A percentile compares a stretch with the other conserved stretches of the same genome.
phyloP scores from a whole-genome alignment of 2,329 filamentous ascomycete species.

The Acrocalymma vagum region DNA sequence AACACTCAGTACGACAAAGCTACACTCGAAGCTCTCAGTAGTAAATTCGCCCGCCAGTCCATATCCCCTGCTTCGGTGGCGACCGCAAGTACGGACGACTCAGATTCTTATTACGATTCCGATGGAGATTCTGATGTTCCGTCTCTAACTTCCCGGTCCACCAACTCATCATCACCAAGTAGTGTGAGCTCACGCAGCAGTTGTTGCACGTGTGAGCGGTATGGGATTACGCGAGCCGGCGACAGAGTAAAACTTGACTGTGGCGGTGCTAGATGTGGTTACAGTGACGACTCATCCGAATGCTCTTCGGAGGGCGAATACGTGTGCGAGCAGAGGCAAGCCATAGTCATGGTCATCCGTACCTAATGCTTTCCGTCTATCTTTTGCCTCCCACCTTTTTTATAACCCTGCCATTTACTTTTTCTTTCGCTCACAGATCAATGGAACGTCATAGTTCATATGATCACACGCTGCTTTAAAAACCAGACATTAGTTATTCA shows the following conservation, averaged over 20 bases:
- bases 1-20: constrained; percentile 80
- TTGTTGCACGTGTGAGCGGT: constrained; percentile 92
- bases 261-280: constrained; percentile 86
- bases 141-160: constrained; percentile 74
- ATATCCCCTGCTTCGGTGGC: too few species aligned
- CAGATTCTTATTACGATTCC: constrained; percentile 71
- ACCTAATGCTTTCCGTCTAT: too few species aligned
- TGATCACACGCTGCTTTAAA: too few species aligned
- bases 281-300: constrained; percentile 72
- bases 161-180: constrained; percentile 73
- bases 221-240: constrained; percentile 92
- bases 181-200: constrained; percentile 63
- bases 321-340: constrained; percentile 60
- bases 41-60: constrained; percentile 76
- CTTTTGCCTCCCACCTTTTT: too few species aligned
- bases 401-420: too few species aligned
- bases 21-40: constrained; percentile 80
- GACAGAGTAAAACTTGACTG: constrained; percentile 97
- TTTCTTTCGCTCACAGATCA: too few species aligned
- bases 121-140: constrained; percentile 77
- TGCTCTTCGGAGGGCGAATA: constrained; percentile 75
- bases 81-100: constrained; percentile 45
- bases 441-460: too few species aligned
- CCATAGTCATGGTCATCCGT: constrained; percentile 56
- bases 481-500: too few species aligned